Evolutionary conservation across 1,284 basidiomycete genomes (phyloP), one percentile per base, ranked within the genome.

Genomic region (Cutaneotrichosporon cavernicola): DNA sequence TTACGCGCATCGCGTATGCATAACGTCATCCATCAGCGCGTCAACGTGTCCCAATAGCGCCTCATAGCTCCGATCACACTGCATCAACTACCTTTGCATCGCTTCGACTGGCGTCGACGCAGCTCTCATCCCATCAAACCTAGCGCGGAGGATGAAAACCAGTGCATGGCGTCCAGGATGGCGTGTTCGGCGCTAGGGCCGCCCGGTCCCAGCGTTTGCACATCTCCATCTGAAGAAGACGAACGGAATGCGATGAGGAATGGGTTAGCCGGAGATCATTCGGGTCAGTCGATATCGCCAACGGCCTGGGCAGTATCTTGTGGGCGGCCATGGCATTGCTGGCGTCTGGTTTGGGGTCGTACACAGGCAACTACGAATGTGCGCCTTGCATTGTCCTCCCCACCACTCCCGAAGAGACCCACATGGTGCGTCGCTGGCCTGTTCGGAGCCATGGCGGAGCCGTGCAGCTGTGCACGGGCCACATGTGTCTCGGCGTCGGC

Each of bases 1-100:
- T 46, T 4, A 34, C 51, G 22, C 30, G 49, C 49, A 51, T 51
- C 49, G 51, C 51, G 51, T 52, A 52, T 52, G 31, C 51, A 52
- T 32, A 52, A 52, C 51, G 51, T 52, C 30, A 46, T 43, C 43
- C 43, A 6, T 18, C 43, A 46, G 7, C 18, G 43, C 43, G 43
- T 18, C 10, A 13, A 43, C 40, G 40, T 18, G 11, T 43, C 40
- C 40, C 40, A 18, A 43, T 43, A 13, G 11, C 40, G 16, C 14
- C 16, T 43, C 40, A 43, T 43, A 43, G 43, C 18, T 18, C 5
- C 43, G 43, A 46, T 46, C 43, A 46, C 43, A 46, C 13, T 18
- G 1, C 40, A 43, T 43, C 2, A 13, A 43, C 43, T n/a, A 8
- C 16, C 43, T 46, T 18, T n/a, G 43, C 43, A 46, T 46, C 43